Evolutionary conservation across 2,329 filamentous ascomycete genomes (phyloP).

Genomic region (Epichloe sibirici): DNA sequence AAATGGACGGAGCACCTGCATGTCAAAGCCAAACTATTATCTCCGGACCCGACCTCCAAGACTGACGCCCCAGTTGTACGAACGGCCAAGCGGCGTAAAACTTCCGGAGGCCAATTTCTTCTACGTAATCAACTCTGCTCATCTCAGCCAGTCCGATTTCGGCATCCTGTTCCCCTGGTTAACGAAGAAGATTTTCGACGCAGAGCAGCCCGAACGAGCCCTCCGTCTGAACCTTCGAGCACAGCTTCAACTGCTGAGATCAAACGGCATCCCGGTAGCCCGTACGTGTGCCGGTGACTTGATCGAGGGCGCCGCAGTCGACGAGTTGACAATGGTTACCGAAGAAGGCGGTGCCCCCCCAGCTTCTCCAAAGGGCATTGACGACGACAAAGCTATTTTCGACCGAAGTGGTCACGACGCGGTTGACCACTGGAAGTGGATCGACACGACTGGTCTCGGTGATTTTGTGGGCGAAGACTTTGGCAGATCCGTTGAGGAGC

Average conservation of each 20-base stretch:
- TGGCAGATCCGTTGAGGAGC: conserved; percentile 18
- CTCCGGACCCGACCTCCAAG: conserved; percentile 36
- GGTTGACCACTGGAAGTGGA: conserved; percentile 39
- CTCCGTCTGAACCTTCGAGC: conserved; percentile 48
- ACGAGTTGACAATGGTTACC: conserved; percentile 21
- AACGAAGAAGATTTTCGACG: conserved; percentile 44
- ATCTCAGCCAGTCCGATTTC: conserved; percentile 75
- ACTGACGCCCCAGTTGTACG: conserved; percentile 25
- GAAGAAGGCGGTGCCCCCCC: conserved; percentile 1
- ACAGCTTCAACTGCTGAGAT: conserved; percentile 42
- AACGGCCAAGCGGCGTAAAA: conserved; percentile 29
- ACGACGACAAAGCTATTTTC: conserved; percentile 40
- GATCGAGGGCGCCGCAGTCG: conserved; percentile 31
- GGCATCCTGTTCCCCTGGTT: conserved; percentile 69
- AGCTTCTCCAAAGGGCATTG: conserved; percentile 23
- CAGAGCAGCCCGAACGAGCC: conserved; percentile 44
- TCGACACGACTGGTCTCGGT: conserved; percentile 40
- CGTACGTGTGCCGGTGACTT: conserved; percentile 38
- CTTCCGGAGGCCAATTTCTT: conserved; percentile 54
- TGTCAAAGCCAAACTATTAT: conserved; percentile 53
- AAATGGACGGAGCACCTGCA: conserved; percentile 66
- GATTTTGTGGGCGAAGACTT: conserved; percentile 16
- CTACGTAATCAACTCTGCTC: conserved; percentile 61
- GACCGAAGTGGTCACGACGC: conserved; percentile 25
- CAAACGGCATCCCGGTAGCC: conserved; percentile 35